These are phyloP conservation scores for Epichloe glyceriae DNA, from an alignment of 2,329 filamentous ascomycete species.

Conservation along the genomic window DNA sequence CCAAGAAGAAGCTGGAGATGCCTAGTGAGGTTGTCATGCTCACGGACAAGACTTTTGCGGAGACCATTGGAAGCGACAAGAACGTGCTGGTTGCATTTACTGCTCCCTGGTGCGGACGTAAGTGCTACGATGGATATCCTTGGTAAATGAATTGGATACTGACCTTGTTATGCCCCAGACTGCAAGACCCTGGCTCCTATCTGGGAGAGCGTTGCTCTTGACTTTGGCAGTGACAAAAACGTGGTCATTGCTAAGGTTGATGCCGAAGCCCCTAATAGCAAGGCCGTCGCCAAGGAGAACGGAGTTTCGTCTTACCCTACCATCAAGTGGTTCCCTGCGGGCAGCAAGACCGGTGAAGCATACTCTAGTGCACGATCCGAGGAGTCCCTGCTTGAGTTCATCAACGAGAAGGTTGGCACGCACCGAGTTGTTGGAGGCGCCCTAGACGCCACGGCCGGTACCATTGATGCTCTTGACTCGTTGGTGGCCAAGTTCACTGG, in stretches of 20 bases:
- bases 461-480: conserved; percentile 63
- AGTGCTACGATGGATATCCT: conserved; percentile 27
- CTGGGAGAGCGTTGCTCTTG: conserved; percentile 77
- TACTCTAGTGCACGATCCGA: conserved; percentile 72
- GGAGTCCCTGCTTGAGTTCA: conserved; percentile 60
- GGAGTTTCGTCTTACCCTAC: conserved; percentile 83
- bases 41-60: conserved; percentile 65
- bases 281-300: conserved; percentile 61
- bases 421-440: conserved; percentile 72
- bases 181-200: conserved; percentile 87
- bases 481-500: conserved; percentile 63
- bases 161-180: conserved; percentile 41
- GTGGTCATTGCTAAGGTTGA: conserved; percentile 93
- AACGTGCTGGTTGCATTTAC: conserved; percentile 93
- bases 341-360: conserved; percentile 54
- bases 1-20: conserved; percentile 60
- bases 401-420: conserved; percentile 84
- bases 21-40: conserved; percentile 69
- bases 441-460: conserved; percentile 68
- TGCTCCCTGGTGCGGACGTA: conserved; percentile 96
- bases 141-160: not conserved
- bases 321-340: conserved; percentile 93
- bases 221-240: conserved; percentile 63
- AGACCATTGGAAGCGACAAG: conserved; percentile 70
- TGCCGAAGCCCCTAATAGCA: conserved; percentile 76